These are phyloP conservation scores for Cyclospora cayetanensis DNA, from an alignment of 169 alveolate species.

Conservation along the genomic window DNA sequence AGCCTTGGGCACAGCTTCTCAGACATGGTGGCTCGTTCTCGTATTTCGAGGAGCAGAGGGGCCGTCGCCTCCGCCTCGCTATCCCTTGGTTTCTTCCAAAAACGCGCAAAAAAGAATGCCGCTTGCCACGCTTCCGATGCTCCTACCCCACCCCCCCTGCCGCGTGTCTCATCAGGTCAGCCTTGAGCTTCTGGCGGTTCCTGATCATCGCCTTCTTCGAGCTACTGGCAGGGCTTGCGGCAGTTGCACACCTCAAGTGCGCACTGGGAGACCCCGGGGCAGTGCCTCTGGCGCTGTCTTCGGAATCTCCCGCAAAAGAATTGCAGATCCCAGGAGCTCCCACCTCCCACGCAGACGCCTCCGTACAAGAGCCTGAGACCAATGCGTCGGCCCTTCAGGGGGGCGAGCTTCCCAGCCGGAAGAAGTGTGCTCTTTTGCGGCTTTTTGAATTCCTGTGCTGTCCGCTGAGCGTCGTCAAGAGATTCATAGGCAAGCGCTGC, in stretches of 20 bases:
- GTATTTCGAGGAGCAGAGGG: too few species aligned
- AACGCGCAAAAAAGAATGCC: too few species aligned
- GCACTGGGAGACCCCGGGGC: slow-evolving; percentile 58
- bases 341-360: too few species aligned
- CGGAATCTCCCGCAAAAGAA: not conserved
- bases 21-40: too few species aligned
- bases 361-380: too few species aligned
- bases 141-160: too few species aligned
- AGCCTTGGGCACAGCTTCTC: too few species aligned
- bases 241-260: slow-evolving; percentile 45
- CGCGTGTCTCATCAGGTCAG: too few species aligned
- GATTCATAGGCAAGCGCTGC: not conserved
- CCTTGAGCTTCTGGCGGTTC: slow-evolving; percentile 59
- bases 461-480: not conserved
- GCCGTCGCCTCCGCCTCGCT: too few species aligned
- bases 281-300: not conserved
- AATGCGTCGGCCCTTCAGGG: not conserved
- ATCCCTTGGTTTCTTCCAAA: too few species aligned
- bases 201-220: not conserved
- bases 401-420: not conserved
- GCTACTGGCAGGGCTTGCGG: not conserved
- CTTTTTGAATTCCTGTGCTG: not conserved
- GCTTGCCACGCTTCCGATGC: too few species aligned
- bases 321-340: not conserved
- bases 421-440: not conserved